A percentile compares a stretch with the other conserved stretches of the same genome.
phyloP scores from a whole-genome alignment of 768 basidiomycete genomes.

The Pilatotrama ljubarskyi region DNA sequence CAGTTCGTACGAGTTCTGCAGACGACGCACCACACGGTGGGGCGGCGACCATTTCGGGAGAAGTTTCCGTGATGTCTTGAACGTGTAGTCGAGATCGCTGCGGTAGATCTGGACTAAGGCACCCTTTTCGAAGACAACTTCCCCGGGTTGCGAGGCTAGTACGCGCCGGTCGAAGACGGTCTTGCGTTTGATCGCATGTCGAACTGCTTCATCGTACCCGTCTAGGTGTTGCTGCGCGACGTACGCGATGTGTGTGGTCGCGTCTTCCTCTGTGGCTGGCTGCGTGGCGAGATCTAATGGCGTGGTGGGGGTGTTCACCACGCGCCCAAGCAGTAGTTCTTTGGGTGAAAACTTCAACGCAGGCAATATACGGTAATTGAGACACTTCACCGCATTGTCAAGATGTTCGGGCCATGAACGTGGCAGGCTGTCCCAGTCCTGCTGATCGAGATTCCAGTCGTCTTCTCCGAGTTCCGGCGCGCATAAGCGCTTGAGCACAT shows the following conservation, averaged over 20 bases:
- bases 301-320: constrained; percentile 29
- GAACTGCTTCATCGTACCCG: constrained; percentile 26
- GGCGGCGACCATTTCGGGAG: constrained; percentile 35
- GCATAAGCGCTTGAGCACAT: constrained; percentile 32
- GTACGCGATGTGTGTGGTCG: constrained; percentile 31
- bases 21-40: not conserved
- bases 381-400: constrained; percentile 25
- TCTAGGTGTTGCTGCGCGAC: constrained; percentile 34
- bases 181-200: constrained; percentile 22
- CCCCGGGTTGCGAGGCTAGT: constrained; percentile 7
- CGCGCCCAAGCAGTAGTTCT: constrained; percentile 34
- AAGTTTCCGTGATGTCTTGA: constrained; percentile 32
- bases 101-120: constrained; percentile 36
- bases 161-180: constrained; percentile 31
- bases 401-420: constrained; percentile 36
- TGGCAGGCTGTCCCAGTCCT: constrained; percentile 27
- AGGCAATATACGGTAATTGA: constrained; percentile 26
- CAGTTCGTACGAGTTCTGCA: not conserved
- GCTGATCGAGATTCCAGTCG: constrained; percentile 10
- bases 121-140: constrained; percentile 29
- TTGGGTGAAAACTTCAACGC: constrained; percentile 29
- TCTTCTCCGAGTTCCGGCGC: constrained; percentile 35
- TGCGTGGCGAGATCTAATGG: not conserved
- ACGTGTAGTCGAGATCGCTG: constrained; percentile 30
- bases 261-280: constrained; percentile 1